Conservation (phyloP, 495 filamentous ascomycete genomes). For the Penicillium paradoxum region DNA sequence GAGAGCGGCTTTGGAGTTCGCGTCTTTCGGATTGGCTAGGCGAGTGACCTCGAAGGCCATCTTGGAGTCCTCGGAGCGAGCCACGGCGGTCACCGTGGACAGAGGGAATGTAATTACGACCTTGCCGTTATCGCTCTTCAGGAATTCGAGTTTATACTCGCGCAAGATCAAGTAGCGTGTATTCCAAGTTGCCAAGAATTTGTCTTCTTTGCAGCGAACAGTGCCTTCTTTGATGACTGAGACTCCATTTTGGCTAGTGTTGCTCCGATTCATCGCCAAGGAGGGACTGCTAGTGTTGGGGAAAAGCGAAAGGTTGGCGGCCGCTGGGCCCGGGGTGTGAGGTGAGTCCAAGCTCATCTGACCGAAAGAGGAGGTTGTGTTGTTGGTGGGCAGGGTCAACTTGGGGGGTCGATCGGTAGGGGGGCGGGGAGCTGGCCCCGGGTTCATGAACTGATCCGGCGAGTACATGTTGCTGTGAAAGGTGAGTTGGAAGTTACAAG, state of each 20-base stretch:
- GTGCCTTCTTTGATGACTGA: conserved; percentile 83
- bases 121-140: conserved; percentile 84
- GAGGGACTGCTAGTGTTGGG: conserved; percentile 61
- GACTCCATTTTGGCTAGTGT: conserved; percentile 58
- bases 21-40: conserved; percentile 56
- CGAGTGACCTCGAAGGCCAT: conserved; percentile 90
- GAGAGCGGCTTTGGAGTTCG: conserved; percentile 54
- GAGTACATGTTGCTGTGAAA: conserved; percentile 51
- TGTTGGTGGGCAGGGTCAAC: conserved; percentile 60
- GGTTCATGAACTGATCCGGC: conserved; percentile 86
- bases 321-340: conserved; percentile 44
- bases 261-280: conserved; percentile 55
- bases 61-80: conserved; percentile 77
- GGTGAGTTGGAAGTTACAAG: background rate
- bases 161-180: conserved; percentile 83
- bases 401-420: conserved; percentile 73
- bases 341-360: conserved; percentile 67
- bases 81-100: conserved; percentile 77
- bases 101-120: conserved; percentile 73
- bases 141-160: conserved; percentile 82
- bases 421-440: conserved; percentile 86
- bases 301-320: conserved; percentile 48
- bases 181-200: conserved; percentile 83
- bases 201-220: conserved; percentile 82
- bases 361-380: conserved; percentile 66